Conservation (phyloP, 176 grass and related monocot genomes). For the Bonia amplexicaulis region DNA sequence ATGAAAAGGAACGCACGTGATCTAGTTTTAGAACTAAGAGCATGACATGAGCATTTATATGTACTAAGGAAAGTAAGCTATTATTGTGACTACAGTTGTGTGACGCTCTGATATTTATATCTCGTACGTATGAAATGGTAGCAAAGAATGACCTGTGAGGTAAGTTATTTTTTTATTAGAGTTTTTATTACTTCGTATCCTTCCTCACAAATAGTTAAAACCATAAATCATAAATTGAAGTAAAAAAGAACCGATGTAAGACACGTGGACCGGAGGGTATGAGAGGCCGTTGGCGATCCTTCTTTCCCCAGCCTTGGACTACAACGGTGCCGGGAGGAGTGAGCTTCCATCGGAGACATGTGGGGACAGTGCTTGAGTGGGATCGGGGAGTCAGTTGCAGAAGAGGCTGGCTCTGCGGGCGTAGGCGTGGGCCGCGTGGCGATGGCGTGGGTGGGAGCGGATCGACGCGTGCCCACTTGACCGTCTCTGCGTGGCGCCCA, state of each 20-base stretch:
- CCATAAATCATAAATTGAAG: too few relatives aligned
- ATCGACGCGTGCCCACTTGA: not conserved
- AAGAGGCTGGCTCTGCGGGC: not conserved
- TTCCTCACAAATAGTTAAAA: too few relatives aligned
- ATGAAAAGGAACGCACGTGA: not conserved
- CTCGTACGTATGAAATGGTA: not conserved
- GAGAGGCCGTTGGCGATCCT: not conserved
- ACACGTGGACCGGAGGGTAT: not conserved
- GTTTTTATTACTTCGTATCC: too few relatives aligned
- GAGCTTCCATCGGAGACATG: not conserved
- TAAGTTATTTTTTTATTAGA: too few relatives aligned
- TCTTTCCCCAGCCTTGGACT: not conserved
- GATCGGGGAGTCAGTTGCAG: not conserved
- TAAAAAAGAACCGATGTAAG: too few relatives aligned
- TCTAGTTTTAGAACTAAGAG: not conserved
- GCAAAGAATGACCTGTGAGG: too few relatives aligned
- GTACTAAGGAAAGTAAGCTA: not conserved
- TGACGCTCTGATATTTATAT: not conserved
- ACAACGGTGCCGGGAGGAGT: not conserved
- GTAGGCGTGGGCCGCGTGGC: not conserved
- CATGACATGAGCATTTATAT: too few relatives aligned
- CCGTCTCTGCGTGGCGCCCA: not conserved
- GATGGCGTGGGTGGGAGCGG: not conserved
- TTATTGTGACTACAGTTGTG: fast-evolving
- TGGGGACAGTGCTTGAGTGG: not conserved